phyloP scores from a whole-genome alignment of 176 grass and related monocot species.

The Zea luxurians region DNA sequence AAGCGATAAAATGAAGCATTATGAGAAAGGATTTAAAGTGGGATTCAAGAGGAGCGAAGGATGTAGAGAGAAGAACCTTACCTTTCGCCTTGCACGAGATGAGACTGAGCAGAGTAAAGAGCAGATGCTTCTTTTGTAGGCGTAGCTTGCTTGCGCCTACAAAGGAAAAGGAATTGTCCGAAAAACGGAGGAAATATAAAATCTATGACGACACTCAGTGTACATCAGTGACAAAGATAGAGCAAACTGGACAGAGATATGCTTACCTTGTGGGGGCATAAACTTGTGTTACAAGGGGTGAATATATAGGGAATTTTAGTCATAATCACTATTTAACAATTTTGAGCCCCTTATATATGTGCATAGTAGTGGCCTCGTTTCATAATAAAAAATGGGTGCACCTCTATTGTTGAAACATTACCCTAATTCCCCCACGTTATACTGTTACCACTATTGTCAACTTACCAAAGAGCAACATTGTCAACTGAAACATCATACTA shows the following conservation, averaged over 20 bases:
- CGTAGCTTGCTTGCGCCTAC: background rate
- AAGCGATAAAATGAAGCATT: no score
- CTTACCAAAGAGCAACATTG: background rate
- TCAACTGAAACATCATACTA: background rate
- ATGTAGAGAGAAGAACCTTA: no score
- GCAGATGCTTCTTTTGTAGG: no score
- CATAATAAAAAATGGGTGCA: background rate
- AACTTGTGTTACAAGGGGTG: background rate
- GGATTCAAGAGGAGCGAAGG: no score
- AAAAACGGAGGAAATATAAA: background rate
- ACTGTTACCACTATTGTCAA: background rate
- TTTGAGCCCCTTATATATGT: no score
- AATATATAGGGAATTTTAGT: no score
- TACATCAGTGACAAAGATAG: background rate
- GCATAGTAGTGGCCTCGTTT: no score
- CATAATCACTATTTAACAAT: no score
- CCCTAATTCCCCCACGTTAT: background rate
- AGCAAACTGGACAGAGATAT: background rate
- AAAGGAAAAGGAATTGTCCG: conserved; percentile 21
- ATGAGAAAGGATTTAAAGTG: no score
- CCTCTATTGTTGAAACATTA: background rate
- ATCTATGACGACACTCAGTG: background rate
- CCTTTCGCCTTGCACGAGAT: no score
- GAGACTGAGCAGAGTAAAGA: no score
- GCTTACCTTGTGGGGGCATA: background rate